A percentile compares a stretch with the other conserved stretches of the same genome.
Evolutionary conservation across 1,284 basidiomycete species (phyloP).

Genomic region (Ganoderma boninense): DNA sequence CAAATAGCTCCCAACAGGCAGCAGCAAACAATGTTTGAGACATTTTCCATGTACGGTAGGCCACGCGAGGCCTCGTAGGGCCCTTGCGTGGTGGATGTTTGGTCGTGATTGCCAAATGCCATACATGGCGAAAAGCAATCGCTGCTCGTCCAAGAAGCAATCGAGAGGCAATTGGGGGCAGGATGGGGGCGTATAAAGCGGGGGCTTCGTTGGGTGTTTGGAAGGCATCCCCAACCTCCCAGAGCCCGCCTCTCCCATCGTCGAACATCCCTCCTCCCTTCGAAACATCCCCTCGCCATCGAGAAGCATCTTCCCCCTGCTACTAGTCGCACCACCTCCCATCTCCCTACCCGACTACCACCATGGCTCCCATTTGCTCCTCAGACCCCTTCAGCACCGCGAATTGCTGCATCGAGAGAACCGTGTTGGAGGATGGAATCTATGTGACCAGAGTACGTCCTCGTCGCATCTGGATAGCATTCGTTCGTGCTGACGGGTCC

Average conservation of each 20-base stretch:
- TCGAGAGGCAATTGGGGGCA: constrained; percentile 1
- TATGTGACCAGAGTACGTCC: neutral
- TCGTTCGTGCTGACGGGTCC: neutral
- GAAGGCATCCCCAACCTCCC: neutral
- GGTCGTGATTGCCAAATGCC: neutral
- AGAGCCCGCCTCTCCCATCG: too few species aligned
- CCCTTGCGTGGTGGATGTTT: neutral
- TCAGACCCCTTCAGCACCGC: neutral
- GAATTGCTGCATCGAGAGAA: neutral
- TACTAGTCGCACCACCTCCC: neutral
- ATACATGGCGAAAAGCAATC: constrained; percentile 5
- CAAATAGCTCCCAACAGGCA: neutral
- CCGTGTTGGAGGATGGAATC: neutral
- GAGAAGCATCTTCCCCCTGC: neutral
- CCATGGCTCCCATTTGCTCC: neutral
- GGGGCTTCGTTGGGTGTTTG: neutral
- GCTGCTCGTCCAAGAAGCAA: constrained; percentile 4
- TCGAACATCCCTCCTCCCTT: neutral
- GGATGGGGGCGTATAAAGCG: constrained; percentile 2
- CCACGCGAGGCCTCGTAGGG: neutral
- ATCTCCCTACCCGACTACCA: neutral
- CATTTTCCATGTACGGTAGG: neutral
- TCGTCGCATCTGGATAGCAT: neutral
- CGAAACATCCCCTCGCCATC: neutral
- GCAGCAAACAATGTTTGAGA: neutral